Percentiles rank a stretch among this genome's conserved stretches.
Evolutionary conservation across 768 basidiomycete species (phyloP).

Genomic region (Boletus reticulatus): DNA sequence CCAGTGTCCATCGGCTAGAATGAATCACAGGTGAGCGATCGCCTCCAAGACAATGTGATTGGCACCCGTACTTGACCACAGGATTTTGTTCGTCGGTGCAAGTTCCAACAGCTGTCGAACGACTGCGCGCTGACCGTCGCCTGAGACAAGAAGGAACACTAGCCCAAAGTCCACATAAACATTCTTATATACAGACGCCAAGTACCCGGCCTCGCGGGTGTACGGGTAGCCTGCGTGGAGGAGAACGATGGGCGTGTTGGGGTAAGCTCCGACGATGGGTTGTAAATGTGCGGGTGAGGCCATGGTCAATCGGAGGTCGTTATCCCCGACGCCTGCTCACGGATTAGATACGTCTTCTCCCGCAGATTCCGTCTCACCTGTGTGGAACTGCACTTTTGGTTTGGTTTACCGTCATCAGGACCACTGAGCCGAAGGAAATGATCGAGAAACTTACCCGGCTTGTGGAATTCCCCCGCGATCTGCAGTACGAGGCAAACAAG

Average conservation of each 20-base stretch:
- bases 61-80: conserved; percentile 68
- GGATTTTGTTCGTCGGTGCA: conserved; percentile 71
- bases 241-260: conserved; percentile 60
- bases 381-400: conserved; percentile 75
- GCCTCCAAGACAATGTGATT: background rate
- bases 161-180: conserved; percentile 82
- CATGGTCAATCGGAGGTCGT: conserved; percentile 55
- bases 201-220: conserved; percentile 75
- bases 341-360: background rate
- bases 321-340: conserved; percentile 59
- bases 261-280: conserved; percentile 61
- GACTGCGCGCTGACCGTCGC: conserved; percentile 56
- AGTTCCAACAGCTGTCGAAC: conserved; percentile 68
- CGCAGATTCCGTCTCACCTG: conserved; percentile 33
- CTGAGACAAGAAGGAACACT: conserved; percentile 68
- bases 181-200: conserved; percentile 67
- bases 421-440: background rate
- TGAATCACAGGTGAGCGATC: background rate
- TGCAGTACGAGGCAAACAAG: conserved; percentile 56
- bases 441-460: conserved; percentile 50
- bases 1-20: conserved; percentile 33
- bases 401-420: background rate
- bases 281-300: conserved; percentile 70
- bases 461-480: conserved; percentile 49
- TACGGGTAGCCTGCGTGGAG: conserved; percentile 79